A percentile compares a stretch with the other conserved stretches of the same genome.
phyloP scores from a whole-genome alignment of 23 red algal species.

The Chondrus crispus region DNA sequence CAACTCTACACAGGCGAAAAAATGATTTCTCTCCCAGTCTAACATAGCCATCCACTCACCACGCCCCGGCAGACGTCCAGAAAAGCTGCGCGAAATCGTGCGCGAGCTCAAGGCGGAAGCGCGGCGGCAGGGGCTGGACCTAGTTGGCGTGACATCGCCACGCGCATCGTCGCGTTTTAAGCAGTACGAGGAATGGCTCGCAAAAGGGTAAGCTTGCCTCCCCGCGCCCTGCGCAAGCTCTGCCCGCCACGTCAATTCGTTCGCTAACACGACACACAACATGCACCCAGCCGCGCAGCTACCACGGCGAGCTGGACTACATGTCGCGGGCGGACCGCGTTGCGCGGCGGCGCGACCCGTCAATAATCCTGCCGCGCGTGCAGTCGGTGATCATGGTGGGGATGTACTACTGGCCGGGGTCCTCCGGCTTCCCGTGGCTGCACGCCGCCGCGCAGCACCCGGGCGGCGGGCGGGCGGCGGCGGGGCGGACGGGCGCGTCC shows the following conservation, averaged over 20 bases:
- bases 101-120: conserved; percentile 26
- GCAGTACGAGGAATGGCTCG: conserved; percentile 50
- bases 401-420: conserved; percentile 95
- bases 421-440: conserved; percentile 60
- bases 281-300: not conserved
- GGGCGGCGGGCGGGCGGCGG: not conserved
- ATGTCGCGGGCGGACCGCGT: conserved; percentile 90
- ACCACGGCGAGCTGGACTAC: conserved; percentile 92
- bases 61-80: not conserved
- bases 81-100: conserved; percentile 23
- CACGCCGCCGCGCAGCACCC: conserved; percentile 8
- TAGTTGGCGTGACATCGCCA: conserved; percentile 13
- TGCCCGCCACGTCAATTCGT: not conserved
- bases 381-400: conserved; percentile 71
- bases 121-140: not conserved
- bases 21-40: not conserved
- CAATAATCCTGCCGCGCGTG: conserved; percentile 78
- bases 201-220: conserved; percentile 13
- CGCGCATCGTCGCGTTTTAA: conserved; percentile 13
- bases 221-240: not conserved
- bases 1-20: not conserved
- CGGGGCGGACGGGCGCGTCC: not conserved
- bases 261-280: too few relatives aligned
- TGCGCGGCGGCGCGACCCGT: conserved; percentile 58
- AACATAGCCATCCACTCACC: not conserved